Conservation (phyloP, 805 yeast genomes). For the Cephaloascus fragrans region DNA sequence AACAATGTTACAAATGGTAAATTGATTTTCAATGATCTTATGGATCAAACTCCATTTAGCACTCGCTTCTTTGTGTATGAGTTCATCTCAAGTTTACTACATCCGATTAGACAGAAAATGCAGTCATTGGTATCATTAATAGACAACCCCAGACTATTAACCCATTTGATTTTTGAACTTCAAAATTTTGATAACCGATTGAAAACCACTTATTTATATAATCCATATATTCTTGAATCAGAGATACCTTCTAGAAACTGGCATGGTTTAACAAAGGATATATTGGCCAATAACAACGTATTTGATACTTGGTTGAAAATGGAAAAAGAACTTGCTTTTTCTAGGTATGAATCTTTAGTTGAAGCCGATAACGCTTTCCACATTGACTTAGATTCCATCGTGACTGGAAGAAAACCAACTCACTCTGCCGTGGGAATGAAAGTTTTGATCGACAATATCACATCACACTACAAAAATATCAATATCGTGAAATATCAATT, state of each 20-base stretch:
- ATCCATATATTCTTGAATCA: constrained; percentile 20
- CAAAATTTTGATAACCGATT: constrained; percentile 48
- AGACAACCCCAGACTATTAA: constrained; percentile 34
- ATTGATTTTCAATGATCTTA: constrained; percentile 5
- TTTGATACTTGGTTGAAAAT: constrained; percentile 42
- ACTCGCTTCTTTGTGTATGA: constrained; percentile 23
- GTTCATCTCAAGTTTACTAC: constrained; percentile 35
- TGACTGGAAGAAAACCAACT: constrained; percentile 45
- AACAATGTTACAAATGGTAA: constrained; percentile 5
- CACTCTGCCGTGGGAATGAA: constrained; percentile 48
- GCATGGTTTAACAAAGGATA: constrained; percentile 37
- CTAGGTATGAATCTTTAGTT: constrained; percentile 43
- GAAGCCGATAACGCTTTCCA: constrained; percentile 37
- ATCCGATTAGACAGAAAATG: constrained; percentile 36
- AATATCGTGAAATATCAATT: constrained; percentile 41
- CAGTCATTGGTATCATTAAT: constrained; percentile 11
- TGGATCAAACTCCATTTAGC: constrained; percentile 3
- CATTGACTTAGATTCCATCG: constrained; percentile 47
- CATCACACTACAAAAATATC: constrained; percentile 43
- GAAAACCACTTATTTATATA: constrained; percentile 32
- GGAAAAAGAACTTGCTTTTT: constrained; percentile 41
- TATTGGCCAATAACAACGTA: constrained; percentile 16
- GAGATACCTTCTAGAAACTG: constrained; percentile 16
- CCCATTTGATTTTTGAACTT: constrained; percentile 50
- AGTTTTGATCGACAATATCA: constrained; percentile 47